phyloP scores from a whole-genome alignment of 2,329 filamentous ascomycete genomes.

The Paramyrothecium roridum region DNA sequence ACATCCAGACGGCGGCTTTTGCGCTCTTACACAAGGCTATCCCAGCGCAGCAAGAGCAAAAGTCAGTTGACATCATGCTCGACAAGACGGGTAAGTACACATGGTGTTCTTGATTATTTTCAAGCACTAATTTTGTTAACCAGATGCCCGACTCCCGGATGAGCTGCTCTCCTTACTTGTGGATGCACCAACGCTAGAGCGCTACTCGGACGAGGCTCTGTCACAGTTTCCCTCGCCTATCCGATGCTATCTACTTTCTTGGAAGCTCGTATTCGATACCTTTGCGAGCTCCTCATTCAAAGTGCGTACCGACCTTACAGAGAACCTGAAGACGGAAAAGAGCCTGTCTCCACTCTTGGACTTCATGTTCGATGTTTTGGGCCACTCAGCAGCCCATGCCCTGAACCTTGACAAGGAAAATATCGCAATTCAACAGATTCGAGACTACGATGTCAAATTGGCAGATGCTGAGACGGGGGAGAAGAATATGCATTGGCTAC shows the following conservation, averaged over 20 bases:
- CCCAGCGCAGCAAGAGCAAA: constrained; percentile 72
- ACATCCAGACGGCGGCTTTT: constrained; percentile 79
- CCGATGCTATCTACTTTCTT: constrained; percentile 80
- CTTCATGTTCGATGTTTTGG: constrained; percentile 81
- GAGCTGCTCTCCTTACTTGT: constrained; percentile 82
- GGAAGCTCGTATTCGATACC: constrained; percentile 87
- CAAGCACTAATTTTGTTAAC: constrained; percentile 4
- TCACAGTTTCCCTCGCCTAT: constrained; percentile 66
- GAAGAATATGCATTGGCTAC: constrained; percentile 75
- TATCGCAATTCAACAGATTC: constrained; percentile 56
- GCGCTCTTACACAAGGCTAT: constrained; percentile 77
- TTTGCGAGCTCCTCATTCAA: constrained; percentile 76
- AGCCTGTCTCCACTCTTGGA: constrained; percentile 68
- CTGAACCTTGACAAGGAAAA: constrained; percentile 69
- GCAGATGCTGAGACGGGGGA: constrained; percentile 60
- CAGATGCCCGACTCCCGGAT: constrained; percentile 69
- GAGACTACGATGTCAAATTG: constrained; percentile 47
- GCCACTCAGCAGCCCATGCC: constrained; percentile 70
- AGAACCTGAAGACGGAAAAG: constrained; percentile 72
- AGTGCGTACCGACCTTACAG: constrained; percentile 76
- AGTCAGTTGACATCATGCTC: constrained; percentile 73
- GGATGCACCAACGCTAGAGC: constrained; percentile 70
- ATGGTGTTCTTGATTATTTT: fast-evolving
- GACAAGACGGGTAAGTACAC: constrained; percentile 56
- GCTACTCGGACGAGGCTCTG: constrained; percentile 62